Conservation (phyloP, 2,329 filamentous ascomycete species). For the Chaetomiaceae sp. region DNA sequence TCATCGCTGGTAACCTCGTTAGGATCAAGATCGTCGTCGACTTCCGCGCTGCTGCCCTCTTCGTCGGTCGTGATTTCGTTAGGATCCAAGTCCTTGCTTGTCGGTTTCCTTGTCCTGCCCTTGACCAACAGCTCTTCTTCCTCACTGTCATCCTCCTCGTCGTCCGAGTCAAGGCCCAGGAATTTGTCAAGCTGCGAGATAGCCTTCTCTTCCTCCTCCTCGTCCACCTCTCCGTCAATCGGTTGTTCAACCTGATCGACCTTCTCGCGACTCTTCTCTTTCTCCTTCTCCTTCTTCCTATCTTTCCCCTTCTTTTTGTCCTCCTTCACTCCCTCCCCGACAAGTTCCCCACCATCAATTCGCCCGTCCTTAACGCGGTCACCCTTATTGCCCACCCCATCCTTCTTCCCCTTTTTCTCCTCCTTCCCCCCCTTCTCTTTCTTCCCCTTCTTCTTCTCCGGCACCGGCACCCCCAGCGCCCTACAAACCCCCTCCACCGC, state of each 20-base stretch:
- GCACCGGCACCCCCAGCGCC: constrained; percentile 44
- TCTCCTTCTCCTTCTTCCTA: constrained; percentile 2
- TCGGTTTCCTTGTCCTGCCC: constrained; percentile 28
- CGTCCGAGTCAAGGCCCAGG: constrained; percentile 26
- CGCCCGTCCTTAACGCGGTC: background rate
- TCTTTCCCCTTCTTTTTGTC: constrained; percentile 1
- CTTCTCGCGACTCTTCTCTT: constrained; percentile 22
- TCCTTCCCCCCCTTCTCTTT: constrained; percentile 30
- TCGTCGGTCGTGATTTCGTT: constrained; percentile 27
- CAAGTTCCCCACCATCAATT: background rate
- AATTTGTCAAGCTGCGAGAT: constrained; percentile 24
- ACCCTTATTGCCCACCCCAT: constrained; percentile 8
- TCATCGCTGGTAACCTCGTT: constrained; percentile 24
- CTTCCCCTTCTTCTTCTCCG: constrained; percentile 39
- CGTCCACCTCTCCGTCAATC: constrained; percentile 21
- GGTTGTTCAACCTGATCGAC: constrained; percentile 22
- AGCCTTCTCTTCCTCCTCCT: constrained; percentile 19
- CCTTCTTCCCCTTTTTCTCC: constrained; percentile 31
- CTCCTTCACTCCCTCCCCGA: constrained; percentile 8
- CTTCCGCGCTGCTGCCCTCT: constrained; percentile 16
- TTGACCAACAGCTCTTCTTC: constrained; percentile 13
- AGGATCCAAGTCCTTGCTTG: constrained; percentile 30
- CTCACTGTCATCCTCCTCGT: constrained; percentile 23
- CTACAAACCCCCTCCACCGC: constrained; percentile 48
- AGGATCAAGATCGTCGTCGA: constrained; percentile 24